Percentiles rank a stretch among this genome's conserved stretches.
phyloP scores from a whole-genome alignment of 2,329 filamentous ascomycete species.

The Hymenoscyphus infarciens region DNA sequence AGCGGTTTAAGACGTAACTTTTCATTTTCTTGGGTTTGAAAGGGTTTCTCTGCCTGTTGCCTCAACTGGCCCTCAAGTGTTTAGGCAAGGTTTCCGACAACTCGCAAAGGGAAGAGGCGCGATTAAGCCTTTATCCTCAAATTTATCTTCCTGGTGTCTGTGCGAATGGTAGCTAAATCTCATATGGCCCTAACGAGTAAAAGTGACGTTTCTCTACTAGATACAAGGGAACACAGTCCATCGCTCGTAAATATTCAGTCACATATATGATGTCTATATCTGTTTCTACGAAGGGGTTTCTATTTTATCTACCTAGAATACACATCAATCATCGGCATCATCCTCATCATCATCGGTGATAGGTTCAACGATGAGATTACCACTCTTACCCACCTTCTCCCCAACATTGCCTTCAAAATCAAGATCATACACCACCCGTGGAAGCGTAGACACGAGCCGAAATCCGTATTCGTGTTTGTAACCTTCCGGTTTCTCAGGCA shows the following conservation, averaged over 20 bases:
- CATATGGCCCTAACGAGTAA: too few species aligned
- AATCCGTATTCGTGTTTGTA: conserved; percentile 87
- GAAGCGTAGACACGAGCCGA: conserved; percentile 79
- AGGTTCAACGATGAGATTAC: conserved; percentile 83
- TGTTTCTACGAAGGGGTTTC: neutral
- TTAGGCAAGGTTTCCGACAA: too few species aligned
- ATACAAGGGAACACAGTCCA: too few species aligned
- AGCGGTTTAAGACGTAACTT: too few species aligned
- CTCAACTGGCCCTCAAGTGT: too few species aligned
- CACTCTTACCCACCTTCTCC: conserved; percentile 74
- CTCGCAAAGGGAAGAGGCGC: neutral
- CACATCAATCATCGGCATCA: conserved; percentile 21
- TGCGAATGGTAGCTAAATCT: too few species aligned
- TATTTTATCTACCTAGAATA: neutral
- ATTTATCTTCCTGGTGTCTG: too few species aligned
- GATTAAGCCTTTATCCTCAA: too few species aligned
- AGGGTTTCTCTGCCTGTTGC: too few species aligned
- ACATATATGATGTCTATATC: neutral
- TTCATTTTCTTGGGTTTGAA: too few species aligned
- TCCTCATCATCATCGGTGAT: conserved; percentile 42
- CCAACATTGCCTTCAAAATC: conserved; percentile 62
- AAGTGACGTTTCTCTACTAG: neutral
- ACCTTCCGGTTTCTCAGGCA: conserved; percentile 49
- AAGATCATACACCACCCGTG: conserved; percentile 74
- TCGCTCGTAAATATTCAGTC: neutral